Evolutionary conservation across 257 asterid genomes (phyloP), one percentile per base, ranked within the genome.

Genomic region (Solanum stenotomum): DNA sequence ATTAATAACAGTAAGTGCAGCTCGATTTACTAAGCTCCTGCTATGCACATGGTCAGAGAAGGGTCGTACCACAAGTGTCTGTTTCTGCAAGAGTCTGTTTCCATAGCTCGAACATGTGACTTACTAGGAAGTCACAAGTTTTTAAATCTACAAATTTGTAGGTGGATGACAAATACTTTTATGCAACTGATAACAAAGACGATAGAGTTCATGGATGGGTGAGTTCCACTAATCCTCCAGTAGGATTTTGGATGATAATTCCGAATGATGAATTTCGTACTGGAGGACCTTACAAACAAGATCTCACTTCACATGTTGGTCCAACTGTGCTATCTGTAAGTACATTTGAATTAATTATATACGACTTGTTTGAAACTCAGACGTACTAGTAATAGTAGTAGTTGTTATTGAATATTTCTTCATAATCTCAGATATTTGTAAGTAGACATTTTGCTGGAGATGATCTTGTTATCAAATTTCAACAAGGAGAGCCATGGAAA

Each of bases 111-210:
- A 61, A 61, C 70, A 2, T 61, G 29, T 61, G 70, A 61, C 29
- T 10, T 23, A 0, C 27, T 61, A 35, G 38, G 38, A 35, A 35
- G 38, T 35, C 38, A 35, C 0, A 61, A 61, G 8, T 59, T 31
- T 20, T 31, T 20, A 12, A 1, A n/a, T 77, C 1, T n/a, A n/a
- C 38, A 9, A 5, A 14, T 29, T 2, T 84, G 34, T 4, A 96
- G 99, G 99, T 95, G 18, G 99, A 96, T 78, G 99, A 96, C 89
- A 96, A 96, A 88, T 96, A 96, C 22, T 98, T 94, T 76, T 96
- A 95, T 85, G 93, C 97, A 4, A 93, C 94, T 29, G 98, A 96
- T 86, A 93, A 95, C 90, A 95, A 92, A 89, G 98, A 95, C 37
- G 90, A 78, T 87, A 89, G 89, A 44, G 95, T 95, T 29, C 99